phyloP scores from a whole-genome alignment of 164 flowering plant species.

The Saururus chinensis region DNA sequence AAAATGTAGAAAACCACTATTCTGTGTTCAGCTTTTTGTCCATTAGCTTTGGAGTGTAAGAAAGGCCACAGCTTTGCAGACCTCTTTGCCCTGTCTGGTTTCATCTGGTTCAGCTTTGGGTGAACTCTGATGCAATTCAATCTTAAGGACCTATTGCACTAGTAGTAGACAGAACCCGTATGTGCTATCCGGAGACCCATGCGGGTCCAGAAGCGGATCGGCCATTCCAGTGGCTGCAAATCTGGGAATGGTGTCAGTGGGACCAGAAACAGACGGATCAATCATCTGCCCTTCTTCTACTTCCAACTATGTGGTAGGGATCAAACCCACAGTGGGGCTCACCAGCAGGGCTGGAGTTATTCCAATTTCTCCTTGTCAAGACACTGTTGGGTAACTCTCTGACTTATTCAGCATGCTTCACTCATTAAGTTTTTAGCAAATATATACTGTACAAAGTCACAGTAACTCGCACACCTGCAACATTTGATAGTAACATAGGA shows the following conservation, averaged over 20 bases:
- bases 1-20: too few relatives aligned
- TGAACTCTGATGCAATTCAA: too few relatives aligned
- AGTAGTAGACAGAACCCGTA: constrained; percentile 22
- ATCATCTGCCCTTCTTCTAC: constrained; percentile 2
- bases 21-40: too few relatives aligned
- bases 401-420: neutral
- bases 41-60: too few relatives aligned
- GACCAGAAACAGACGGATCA: constrained; percentile 28
- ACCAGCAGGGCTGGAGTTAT: constrained; percentile 19
- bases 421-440: neutral
- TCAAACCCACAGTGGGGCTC: constrained; percentile 21
- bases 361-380: constrained; percentile 14
- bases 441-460: neutral
- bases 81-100: too few relatives aligned
- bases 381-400: constrained; percentile 10
- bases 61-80: too few relatives aligned
- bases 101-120: too few relatives aligned
- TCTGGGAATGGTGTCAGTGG: constrained; percentile 27
- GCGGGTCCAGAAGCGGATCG: constrained; percentile 39
- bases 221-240: constrained; percentile 34
- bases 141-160: too few relatives aligned
- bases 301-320: constrained; percentile 17
- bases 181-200: constrained; percentile 11
- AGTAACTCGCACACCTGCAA: neutral
- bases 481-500: neutral